Conservation (phyloP, 768 basidiomycete species). For the Cystofilobasidium capitatum region DNA sequence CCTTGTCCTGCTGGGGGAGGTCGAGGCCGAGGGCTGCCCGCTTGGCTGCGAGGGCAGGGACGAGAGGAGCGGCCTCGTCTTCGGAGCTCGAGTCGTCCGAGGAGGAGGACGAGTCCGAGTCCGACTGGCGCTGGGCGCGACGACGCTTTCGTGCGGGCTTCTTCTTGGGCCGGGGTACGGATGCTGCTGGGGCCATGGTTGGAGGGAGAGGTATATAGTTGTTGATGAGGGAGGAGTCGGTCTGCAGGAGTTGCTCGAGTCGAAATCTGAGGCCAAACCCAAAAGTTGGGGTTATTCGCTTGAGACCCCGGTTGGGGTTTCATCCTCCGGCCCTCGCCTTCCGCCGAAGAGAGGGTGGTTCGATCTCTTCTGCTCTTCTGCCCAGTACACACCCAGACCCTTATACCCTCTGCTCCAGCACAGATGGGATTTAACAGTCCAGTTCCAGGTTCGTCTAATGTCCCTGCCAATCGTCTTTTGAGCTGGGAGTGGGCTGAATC, state of each 20-base stretch:
- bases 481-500: background rate
- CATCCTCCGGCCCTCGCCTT: no score
- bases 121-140: slow-evolving; percentile 17
- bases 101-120: slow-evolving; percentile 8
- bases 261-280: no score
- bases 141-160: slow-evolving; percentile 19
- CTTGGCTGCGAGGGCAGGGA: slow-evolving; percentile 21
- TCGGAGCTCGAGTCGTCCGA: slow-evolving; percentile 8
- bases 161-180: background rate
- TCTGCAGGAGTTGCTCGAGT: no score
- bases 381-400: no score
- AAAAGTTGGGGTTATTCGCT: no score
- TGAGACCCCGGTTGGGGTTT: no score
- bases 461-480: background rate
- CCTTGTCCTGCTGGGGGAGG: slow-evolving; percentile 1
- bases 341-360: no score
- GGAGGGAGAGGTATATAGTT: background rate
- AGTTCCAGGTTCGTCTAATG: slow-evolving; percentile 15
- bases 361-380: no score
- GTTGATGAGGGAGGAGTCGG: no score
- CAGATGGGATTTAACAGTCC: slow-evolving; percentile 25
- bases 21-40: slow-evolving; percentile 2
- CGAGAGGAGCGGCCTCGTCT: slow-evolving; percentile 24
- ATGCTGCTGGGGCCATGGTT: background rate
- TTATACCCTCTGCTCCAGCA: no score